These are phyloP conservation scores for Debaryomyces coudertii DNA, from an alignment of 1,139 yeast genomes.

Conservation along the genomic window DNA sequence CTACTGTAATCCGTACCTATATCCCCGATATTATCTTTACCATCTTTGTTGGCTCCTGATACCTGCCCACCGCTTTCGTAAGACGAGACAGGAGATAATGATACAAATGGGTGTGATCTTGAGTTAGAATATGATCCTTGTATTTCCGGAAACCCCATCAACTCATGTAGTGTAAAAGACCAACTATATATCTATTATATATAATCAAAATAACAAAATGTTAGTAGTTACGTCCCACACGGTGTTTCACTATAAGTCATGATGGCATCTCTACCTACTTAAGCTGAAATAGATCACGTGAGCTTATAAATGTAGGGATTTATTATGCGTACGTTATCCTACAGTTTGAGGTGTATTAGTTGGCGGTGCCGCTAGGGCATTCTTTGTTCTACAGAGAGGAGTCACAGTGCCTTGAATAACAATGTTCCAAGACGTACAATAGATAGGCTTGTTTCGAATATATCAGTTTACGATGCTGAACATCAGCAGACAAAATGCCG, in stretches of 20 bases:
- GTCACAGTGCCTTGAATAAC: background rate
- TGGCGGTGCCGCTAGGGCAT: background rate
- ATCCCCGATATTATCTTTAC: background rate
- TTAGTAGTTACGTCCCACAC: background rate
- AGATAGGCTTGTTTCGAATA: too few relatives aligned
- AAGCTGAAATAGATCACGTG: background rate
- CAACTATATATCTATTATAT: background rate
- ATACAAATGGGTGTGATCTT: conserved; percentile 7
- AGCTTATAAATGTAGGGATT: too few relatives aligned
- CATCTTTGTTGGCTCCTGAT: background rate
- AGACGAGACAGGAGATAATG: conserved; percentile 11
- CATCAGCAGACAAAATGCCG: background rate
- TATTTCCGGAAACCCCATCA: conserved; percentile 9
- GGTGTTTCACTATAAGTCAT: background rate
- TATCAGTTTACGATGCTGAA: background rate
- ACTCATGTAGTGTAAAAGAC: conserved; percentile 1
- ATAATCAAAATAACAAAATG: background rate
- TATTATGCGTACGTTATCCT: background rate
- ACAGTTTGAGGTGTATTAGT: background rate
- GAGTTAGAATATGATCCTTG: background rate
- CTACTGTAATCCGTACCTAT: background rate
- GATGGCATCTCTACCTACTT: background rate
- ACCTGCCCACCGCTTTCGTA: conserved; percentile 4
- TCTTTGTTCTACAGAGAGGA: background rate
- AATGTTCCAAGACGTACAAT: too few relatives aligned